Conservation (phyloP, 2,329 filamentous ascomycete species). For the Arthrobotrys sphaeroides region DNA sequence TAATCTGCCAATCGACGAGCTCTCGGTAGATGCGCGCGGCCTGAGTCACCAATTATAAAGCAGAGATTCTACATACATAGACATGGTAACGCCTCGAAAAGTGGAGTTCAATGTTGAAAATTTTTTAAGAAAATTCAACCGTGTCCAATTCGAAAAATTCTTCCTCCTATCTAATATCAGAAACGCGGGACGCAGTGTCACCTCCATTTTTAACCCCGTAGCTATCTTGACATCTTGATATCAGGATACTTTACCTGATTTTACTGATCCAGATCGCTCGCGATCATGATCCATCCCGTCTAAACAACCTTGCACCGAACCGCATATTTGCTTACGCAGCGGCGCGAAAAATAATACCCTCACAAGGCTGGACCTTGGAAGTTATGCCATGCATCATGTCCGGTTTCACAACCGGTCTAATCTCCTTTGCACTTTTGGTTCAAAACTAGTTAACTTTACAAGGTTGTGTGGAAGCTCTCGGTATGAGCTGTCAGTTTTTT, state of each 20-base stretch:
- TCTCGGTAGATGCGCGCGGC: not conserved
- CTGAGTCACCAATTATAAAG: not conserved
- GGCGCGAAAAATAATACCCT: not conserved
- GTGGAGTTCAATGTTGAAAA: not conserved
- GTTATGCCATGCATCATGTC: not conserved
- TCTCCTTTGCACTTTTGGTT: not conserved
- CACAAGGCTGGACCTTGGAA: constrained; percentile 7
- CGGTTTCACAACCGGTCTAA: not conserved
- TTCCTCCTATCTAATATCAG: not conserved
- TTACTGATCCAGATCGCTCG: not conserved
- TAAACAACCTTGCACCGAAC: not conserved
- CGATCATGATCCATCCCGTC: not conserved
- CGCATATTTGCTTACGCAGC: not conserved
- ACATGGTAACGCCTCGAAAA: not conserved
- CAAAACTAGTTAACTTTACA: not conserved
- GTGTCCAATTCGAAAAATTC: not conserved
- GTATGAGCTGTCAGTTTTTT: constrained; percentile 1
- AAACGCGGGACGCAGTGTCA: not conserved
- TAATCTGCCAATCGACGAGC: not conserved
- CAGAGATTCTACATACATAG: not conserved
- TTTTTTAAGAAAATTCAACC: not conserved
- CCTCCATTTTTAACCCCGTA: not conserved
- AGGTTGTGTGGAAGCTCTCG: not conserved
- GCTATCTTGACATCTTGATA: not conserved
- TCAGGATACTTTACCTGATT: not conserved